Evolutionary conservation across 108 stramenopile genomes (phyloP), one percentile per base, ranked within the genome.

Genomic region (Epithemia pelagica): DNA sequence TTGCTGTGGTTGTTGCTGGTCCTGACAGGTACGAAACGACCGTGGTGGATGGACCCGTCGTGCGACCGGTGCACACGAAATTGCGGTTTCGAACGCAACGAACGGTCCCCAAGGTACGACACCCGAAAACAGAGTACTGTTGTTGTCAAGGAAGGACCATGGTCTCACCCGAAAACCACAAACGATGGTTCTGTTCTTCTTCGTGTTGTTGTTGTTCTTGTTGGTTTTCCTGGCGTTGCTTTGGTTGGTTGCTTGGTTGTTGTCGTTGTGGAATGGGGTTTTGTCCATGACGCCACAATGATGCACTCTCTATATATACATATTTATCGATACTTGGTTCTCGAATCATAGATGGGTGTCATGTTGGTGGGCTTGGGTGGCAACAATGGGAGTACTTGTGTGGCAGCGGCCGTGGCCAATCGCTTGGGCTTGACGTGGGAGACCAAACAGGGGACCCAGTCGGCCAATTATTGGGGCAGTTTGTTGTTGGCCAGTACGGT

Each of bases 331-430:
- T n/a, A n/a, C n/a, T n/a, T n/a, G n/a, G n/a, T n/a, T 7, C 53
- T 63, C 25, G 65, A 30, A 18, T 60, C 33, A 46, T 22, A 66
- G 87, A 74, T 79, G 61, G 10, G 98, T 52, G 87, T 97, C 65
- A 97, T 99, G 98, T 78, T 99, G 68, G 83, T 97, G 62, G 98
- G 98, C 52, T 77, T 94, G 28, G 98, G 98, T 28, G 98, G 98
- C 10, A 99, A 99, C 88, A 99, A 99, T 79, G 98, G 98, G 51
- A 82, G 84, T 64, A 85, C 91, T 28, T 89, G 88, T 61, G 83
- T 94, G 53, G 95, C 94, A 7, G 95, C 96, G 18, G 93, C 93
- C 69, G 67, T 99, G 29, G 98, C 98, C 68, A 97, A 99, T 76
- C 90, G 93, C 76, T 71, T 91, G 37, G 79, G 77, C 33, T 64